A percentile compares a stretch with the other conserved stretches of the same genome.
Conservation (phyloP, 441 rosid genomes). For the Raphanus hybrid region DNA sequence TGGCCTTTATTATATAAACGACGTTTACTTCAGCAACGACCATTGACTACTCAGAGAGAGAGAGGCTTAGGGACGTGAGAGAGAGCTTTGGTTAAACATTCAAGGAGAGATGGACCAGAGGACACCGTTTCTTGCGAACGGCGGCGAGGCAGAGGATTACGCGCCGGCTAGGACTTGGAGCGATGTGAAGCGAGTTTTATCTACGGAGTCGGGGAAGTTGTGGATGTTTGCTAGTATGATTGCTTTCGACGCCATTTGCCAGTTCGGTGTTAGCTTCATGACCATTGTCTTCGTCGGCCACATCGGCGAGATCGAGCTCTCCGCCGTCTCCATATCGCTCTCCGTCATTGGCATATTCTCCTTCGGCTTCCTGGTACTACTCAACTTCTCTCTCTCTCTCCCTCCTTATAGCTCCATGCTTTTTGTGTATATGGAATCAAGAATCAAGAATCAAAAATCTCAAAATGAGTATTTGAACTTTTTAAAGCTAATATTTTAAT, state of each 20-base stretch:
- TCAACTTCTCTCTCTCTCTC: neutral
- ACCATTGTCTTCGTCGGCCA: constrained; percentile 77
- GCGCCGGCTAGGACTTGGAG: constrained; percentile 48
- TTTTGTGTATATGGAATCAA: neutral
- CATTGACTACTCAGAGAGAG: constrained; percentile 12
- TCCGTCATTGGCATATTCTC: constrained; percentile 76
- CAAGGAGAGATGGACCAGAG: constrained; percentile 37
- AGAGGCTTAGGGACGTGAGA: neutral
- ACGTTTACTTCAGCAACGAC: constrained; percentile 14
- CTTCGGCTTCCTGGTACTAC: constrained; percentile 68
- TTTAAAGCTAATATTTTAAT: neutral
- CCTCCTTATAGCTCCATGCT: neutral
- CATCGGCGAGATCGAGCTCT: constrained; percentile 69
- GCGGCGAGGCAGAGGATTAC: constrained; percentile 46
- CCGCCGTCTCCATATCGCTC: constrained; percentile 75
- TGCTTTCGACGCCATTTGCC: constrained; percentile 59
- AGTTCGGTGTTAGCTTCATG: constrained; percentile 58
- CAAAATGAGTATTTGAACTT: neutral
- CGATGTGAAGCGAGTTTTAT: constrained; percentile 51
- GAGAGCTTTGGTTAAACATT: neutral
- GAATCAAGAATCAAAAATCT: neutral
- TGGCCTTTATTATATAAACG: constrained; percentile 31
- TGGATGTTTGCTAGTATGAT: constrained; percentile 75
- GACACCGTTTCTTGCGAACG: constrained; percentile 50
- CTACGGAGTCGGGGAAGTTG: constrained; percentile 58